Conservation (phyloP, 495 filamentous ascomycete species). For the Talaromyces liani region DNA sequence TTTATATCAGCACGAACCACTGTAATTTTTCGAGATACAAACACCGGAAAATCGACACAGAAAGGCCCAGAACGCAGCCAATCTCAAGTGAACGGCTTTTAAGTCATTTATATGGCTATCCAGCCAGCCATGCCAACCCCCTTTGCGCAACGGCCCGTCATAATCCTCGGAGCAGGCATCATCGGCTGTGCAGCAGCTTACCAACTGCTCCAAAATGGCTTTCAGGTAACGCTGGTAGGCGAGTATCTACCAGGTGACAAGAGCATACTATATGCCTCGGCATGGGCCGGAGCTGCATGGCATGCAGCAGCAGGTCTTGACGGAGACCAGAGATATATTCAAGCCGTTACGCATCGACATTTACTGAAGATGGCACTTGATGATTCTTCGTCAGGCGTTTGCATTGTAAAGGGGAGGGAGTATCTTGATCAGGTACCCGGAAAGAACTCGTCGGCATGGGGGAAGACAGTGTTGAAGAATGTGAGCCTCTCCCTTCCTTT, state of each 20-base stretch:
- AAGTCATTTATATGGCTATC: background rate
- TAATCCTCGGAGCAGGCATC: constrained; percentile 36
- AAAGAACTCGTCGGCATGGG: constrained; percentile 31
- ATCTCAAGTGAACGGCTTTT: no score
- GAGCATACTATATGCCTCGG: constrained; percentile 35
- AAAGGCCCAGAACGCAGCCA: no score
- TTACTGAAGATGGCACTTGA: constrained; percentile 32
- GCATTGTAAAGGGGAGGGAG: constrained; percentile 29
- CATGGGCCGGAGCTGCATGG: constrained; percentile 41
- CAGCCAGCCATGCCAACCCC: constrained; percentile 9
- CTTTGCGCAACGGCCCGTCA: constrained; percentile 30
- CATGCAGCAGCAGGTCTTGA: constrained; percentile 35
- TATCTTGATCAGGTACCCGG: constrained; percentile 31
- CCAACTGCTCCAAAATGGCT: constrained; percentile 30
- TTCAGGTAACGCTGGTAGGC: constrained; percentile 31
- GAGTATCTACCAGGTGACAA: constrained; percentile 37
- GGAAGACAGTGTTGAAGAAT: constrained; percentile 30
- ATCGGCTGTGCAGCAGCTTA: constrained; percentile 36
- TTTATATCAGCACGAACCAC: background rate
- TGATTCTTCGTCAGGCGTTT: constrained; percentile 29
- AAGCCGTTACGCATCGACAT: constrained; percentile 32
- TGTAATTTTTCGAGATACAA: background rate
- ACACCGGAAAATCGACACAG: background rate
- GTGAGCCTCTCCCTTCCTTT: constrained; percentile 12
- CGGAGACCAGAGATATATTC: constrained; percentile 30